Base-by-base conservation (phyloP, 306 rosid species). In the Quercus gilva region DNA sequence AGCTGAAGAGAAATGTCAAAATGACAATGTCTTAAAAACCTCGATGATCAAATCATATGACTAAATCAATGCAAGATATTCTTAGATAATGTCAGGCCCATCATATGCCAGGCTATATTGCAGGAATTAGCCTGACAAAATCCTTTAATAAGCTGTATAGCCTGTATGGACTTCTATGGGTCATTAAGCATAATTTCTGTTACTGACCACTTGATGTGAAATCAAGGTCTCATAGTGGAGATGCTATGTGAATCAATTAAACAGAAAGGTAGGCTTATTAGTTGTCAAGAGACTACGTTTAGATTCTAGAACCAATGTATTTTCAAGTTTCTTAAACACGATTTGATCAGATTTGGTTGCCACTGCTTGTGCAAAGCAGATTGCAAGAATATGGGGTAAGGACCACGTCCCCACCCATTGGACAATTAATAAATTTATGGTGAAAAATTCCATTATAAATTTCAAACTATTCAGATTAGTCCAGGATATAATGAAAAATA, bases 1-100 rank as follows among this genome's bases (percentile, higher is more conserved):
- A 94, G 95, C 99, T 92, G 91, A 60, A 81, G 69, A 79, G 28
- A 87, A 58, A 33, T 14, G 74, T 26, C 74, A 80, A 35, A 90
- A 77, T 68, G 75, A 81, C 56, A 79, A 86, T 74, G 53, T 35
- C 73, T 76, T 35, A 33, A 73, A 43, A 75, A 70, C 79, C 72
- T 73, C 28, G 69, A 58, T 49, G 52, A 74, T 53, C 19, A 45
- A 61, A 25, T 20, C 25, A 28, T 21, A 15, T 55, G 6, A 26
- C 4, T 53, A 15, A 69, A 28, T 20, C 35, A 52, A 28, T 63
- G 69, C 20, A 63, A 14, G 15, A 15, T 35, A 28, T 63, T 26
- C 29, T 8, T 5, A 28, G 41, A 63, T 63, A 26, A 63, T 3
- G 37, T 35, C 18, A 28, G 5, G 69, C 37, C 41, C 69, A 28